Conservation (phyloP, 352 stramenopile genomes). For the Globisporangium spinosum region DNA sequence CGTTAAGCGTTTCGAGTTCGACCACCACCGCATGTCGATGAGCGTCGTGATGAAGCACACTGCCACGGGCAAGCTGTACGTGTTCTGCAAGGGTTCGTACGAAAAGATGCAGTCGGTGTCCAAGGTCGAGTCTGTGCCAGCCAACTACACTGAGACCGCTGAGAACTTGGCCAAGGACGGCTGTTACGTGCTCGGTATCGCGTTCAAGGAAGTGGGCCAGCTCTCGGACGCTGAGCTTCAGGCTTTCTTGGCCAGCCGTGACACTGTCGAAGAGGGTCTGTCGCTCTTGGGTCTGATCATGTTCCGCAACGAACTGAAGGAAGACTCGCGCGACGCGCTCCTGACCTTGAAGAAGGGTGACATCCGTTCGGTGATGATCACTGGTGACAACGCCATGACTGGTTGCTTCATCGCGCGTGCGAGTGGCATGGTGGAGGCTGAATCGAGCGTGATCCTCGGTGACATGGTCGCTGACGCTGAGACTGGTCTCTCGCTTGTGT, state of each 20-base stretch:
- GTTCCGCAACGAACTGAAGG: conserved; percentile 89
- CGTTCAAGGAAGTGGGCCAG: conserved; percentile 50
- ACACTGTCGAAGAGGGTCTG: conserved; percentile 73
- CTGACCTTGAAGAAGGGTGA: conserved; percentile 72
- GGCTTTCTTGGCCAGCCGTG: conserved; percentile 50
- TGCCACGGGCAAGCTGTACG: conserved; percentile 45
- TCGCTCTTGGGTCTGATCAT: conserved; percentile 81
- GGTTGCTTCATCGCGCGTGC: conserved; percentile 72
- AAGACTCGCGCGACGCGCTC: conserved; percentile 78
- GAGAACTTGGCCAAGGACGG: conserved; percentile 69
- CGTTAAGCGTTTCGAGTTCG: conserved; percentile 91
- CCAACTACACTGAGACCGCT: conserved; percentile 61
- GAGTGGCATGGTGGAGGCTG: conserved; percentile 54
- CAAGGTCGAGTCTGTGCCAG: conserved; percentile 44
- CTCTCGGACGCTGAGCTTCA: conserved; percentile 32
- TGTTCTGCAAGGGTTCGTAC: conserved; percentile 90
- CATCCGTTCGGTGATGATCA: conserved; percentile 85
- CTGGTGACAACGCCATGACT: conserved; percentile 81
- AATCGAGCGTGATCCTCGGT: conserved; percentile 50
- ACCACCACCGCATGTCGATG: conserved; percentile 90
- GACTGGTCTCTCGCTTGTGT: conserved; percentile 37
- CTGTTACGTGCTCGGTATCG: conserved; percentile 88
- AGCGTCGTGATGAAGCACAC: conserved; percentile 81
- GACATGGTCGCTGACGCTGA: conserved; percentile 48
- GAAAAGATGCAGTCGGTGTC: conserved; percentile 79